Evolutionary conservation across 1,139 yeast species (phyloP).

Genomic region (Spathaspora jeffriesii): DNA sequence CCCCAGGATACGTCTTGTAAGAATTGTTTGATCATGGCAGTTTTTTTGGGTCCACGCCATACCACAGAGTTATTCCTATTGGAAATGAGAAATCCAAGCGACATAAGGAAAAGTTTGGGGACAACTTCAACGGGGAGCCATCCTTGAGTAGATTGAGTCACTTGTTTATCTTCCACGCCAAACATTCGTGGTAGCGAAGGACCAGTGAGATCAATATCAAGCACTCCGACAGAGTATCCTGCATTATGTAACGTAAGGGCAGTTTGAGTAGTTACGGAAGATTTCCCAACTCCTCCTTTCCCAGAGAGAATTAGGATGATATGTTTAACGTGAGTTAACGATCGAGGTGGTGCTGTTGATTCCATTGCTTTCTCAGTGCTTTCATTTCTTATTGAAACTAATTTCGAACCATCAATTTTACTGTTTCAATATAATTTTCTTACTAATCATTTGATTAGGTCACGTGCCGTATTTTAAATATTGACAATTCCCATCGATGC

Average conservation of each 20-base stretch:
- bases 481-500: too few species aligned
- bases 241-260: constrained; percentile 73
- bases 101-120: constrained; percentile 60
- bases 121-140: constrained; percentile 84
- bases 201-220: constrained; percentile 95
- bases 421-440: too few species aligned
- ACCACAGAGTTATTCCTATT: constrained; percentile 90
- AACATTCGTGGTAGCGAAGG: constrained; percentile 98
- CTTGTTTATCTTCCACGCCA: constrained; percentile 80
- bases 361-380: constrained; percentile 8
- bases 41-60: constrained; percentile 98
- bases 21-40: constrained; percentile 96
- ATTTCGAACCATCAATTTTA: too few species aligned
- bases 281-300: constrained; percentile 80
- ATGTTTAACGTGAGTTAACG: constrained; percentile 68
- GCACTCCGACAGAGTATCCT: constrained; percentile 84
- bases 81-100: constrained; percentile 85
- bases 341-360: constrained; percentile 40
- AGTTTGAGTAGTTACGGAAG: constrained; percentile 91
- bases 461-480: too few species aligned
- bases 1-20: constrained; percentile 93
- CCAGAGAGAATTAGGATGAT: constrained; percentile 50
- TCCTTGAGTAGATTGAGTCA: constrained; percentile 79
- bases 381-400: too few species aligned
- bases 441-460: too few species aligned